Conservation (phyloP, 352 stramenopile species). For the Pythium aristosporum region DNA sequence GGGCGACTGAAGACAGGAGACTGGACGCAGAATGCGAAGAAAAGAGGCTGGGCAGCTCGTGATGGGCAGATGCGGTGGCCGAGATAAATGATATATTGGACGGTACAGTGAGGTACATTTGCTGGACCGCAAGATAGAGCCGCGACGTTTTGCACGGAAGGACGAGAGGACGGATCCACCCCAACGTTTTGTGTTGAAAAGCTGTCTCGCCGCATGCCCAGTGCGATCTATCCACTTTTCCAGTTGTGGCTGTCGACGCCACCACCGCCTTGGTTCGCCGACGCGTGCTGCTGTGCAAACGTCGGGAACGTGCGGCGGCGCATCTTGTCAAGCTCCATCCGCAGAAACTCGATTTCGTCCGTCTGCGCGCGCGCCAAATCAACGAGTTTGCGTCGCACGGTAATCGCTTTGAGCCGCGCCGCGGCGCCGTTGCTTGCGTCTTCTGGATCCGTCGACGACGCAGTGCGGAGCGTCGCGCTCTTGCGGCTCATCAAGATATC, state of each 20-base stretch:
- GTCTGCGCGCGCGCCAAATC: conserved; percentile 89
- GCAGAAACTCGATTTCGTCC: conserved; percentile 89
- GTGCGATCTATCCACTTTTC: not conserved
- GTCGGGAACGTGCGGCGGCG: conserved; percentile 91
- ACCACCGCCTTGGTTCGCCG: conserved; percentile 21
- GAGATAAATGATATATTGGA: no score
- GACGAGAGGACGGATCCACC: no score
- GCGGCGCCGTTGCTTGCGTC: conserved; percentile 17
- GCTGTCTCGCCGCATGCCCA: no score
- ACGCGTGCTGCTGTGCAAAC: conserved; percentile 69
- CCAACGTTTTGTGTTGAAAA: no score
- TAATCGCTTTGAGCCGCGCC: conserved; percentile 85
- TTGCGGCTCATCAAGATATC: conserved; percentile 82
- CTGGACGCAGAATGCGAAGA: no score
- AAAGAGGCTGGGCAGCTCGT: no score
- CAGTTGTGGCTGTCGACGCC: conserved; percentile 23
- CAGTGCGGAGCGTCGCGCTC: conserved; percentile 41
- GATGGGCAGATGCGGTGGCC: no score
- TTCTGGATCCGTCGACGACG: conserved; percentile 6
- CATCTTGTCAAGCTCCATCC: conserved; percentile 89
- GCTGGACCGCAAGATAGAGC: no score
- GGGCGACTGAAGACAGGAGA: no score
- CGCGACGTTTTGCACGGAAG: no score
- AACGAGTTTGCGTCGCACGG: conserved; percentile 85
- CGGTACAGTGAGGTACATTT: no score